Conservation (phyloP, 768 basidiomycete species). For the Rubroboletus satanas region DNA sequence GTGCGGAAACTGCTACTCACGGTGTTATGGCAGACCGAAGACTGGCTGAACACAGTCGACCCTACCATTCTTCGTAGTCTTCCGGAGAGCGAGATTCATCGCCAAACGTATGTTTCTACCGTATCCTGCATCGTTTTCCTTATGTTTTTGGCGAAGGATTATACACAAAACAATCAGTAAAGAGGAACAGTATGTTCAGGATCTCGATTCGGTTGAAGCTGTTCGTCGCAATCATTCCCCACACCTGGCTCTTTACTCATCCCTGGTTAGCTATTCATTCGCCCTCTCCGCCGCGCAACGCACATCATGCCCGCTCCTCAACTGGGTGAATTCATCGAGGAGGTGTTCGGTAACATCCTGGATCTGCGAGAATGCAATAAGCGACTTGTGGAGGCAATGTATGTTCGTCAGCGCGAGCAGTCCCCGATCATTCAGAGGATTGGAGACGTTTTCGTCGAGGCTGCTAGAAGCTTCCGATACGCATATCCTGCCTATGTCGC, state of each 20-base stretch:
- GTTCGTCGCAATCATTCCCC: slow-evolving; percentile 35
- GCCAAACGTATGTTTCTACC: slow-evolving; percentile 56
- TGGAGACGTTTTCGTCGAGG: slow-evolving; percentile 85
- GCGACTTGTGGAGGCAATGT: slow-evolving; percentile 79
- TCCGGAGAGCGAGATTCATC: slow-evolving; percentile 71
- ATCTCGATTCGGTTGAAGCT: slow-evolving; percentile 78
- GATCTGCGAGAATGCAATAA: slow-evolving; percentile 84
- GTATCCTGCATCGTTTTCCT: not conserved
- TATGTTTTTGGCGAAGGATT: slow-evolving; percentile 35
- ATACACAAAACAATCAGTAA: slow-evolving; percentile 87
- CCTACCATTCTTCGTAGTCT: slow-evolving; percentile 49
- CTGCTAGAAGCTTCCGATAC: slow-evolving; percentile 81
- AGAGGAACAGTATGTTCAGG: slow-evolving; percentile 86
- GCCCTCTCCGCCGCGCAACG: slow-evolving; percentile 47
- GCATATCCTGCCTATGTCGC: slow-evolving; percentile 86
- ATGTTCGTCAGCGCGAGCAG: slow-evolving; percentile 81
- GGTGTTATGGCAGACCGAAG: slow-evolving; percentile 30
- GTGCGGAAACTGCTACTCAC: slow-evolving; percentile 1
- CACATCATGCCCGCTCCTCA: slow-evolving; percentile 56
- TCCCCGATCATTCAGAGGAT: slow-evolving; percentile 77
- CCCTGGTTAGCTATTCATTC: slow-evolving; percentile 48
- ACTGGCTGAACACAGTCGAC: slow-evolving; percentile 54
- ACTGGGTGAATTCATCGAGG: slow-evolving; percentile 81
- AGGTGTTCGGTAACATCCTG: slow-evolving; percentile 85
- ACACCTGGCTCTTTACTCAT: slow-evolving; percentile 33